phyloP scores from a whole-genome alignment of 2,329 filamentous ascomycete species.

The Botrytis fabae region DNA sequence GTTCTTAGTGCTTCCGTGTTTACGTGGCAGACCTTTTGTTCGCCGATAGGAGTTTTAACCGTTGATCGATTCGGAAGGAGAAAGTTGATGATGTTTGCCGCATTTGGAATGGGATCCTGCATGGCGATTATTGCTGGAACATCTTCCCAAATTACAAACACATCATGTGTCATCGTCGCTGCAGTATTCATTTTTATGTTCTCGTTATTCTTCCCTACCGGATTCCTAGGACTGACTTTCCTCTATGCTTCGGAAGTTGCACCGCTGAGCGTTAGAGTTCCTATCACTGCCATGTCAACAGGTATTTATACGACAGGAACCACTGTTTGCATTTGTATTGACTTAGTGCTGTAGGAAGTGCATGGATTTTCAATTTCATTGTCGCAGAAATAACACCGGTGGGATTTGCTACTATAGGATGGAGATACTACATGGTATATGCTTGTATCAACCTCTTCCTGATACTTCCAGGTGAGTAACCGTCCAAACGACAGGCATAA shows the following conservation, averaged over 20 bases:
- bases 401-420: conserved; percentile 51
- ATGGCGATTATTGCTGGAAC: conserved; percentile 59
- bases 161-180: conserved; percentile 37
- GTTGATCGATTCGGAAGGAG: conserved; percentile 63
- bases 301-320: neutral
- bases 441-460: conserved; percentile 42
- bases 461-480: conserved; percentile 13
- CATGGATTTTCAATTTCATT: conserved; percentile 24
- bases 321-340: neutral
- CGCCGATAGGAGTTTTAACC: conserved; percentile 43
- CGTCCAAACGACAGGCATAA: neutral
- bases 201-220: conserved; percentile 54
- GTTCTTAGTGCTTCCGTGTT: conserved; percentile 54
- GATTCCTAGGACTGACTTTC: conserved; percentile 53
- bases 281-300: conserved; percentile 22
- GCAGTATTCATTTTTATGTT: conserved; percentile 49
- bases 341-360: conserved; percentile 11
- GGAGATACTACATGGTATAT: conserved; percentile 66
- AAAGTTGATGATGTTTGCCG: conserved; percentile 70
- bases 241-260: conserved; percentile 60
- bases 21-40: conserved; percentile 21
- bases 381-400: conserved; percentile 42
- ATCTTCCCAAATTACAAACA: conserved; percentile 24
- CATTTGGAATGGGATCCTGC: conserved; percentile 60
- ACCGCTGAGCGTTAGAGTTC: conserved; percentile 50